phyloP scores from a whole-genome alignment of 1,139 yeast species.

The Magnusiomyces fungicola region DNA sequence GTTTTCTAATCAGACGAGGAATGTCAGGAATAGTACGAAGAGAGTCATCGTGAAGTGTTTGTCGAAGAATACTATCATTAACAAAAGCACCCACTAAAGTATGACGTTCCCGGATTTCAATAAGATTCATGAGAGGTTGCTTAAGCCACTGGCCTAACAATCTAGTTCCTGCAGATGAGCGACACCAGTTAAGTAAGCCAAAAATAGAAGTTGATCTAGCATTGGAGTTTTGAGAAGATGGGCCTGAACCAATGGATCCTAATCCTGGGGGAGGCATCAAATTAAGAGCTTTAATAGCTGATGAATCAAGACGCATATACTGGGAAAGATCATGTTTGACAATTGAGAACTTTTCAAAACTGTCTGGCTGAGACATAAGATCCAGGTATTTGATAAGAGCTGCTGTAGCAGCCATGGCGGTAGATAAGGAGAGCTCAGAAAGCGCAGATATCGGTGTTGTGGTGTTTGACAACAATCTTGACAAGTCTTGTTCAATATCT shows the following conservation, averaged over 20 bases:
- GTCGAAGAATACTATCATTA: slow-evolving; percentile 58
- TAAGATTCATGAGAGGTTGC: slow-evolving; percentile 72
- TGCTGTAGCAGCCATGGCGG: slow-evolving; percentile 47
- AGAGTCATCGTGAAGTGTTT: slow-evolving; percentile 58
- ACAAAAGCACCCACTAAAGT: slow-evolving; percentile 61
- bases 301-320: slow-evolving; percentile 82
- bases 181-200: slow-evolving; percentile 81
- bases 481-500: slow-evolving; percentile 69
- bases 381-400: slow-evolving; percentile 62
- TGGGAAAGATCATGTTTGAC: slow-evolving; percentile 63
- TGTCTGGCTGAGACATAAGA: slow-evolving; percentile 47
- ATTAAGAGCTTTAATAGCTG: slow-evolving; percentile 83
- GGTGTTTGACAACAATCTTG: slow-evolving; percentile 47
- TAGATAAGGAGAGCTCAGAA: slow-evolving; percentile 44
- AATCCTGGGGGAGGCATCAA: slow-evolving; percentile 59
- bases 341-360: slow-evolving; percentile 45
- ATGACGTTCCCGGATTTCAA: slow-evolving; percentile 60
- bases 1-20: slow-evolving; percentile 63
- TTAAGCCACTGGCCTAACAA: slow-evolving; percentile 89
- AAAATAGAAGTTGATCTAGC: slow-evolving; percentile 51
- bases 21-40: slow-evolving; percentile 76
- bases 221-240: slow-evolving; percentile 29
- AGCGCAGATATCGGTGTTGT: slow-evolving; percentile 48
- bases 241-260: slow-evolving; percentile 21
- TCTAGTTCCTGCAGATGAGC: slow-evolving; percentile 78